Base-by-base conservation (phyloP, 108 stramenopile species). In the Discostella stelligeroides region DNA sequence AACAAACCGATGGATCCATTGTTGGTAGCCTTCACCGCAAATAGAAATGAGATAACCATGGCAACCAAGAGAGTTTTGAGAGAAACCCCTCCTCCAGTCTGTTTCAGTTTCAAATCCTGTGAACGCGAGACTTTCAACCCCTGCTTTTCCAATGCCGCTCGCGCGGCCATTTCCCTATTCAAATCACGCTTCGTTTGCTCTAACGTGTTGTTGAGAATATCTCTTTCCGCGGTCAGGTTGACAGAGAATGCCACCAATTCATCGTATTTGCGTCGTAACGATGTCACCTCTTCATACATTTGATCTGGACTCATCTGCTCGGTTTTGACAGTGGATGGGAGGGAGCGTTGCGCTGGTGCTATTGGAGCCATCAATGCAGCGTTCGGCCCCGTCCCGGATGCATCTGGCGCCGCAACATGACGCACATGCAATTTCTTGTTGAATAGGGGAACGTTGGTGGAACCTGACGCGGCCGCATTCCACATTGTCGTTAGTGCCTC, bases 181-280 rank as follows among this genome's bases (percentile, higher is more conserved):
- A 88, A 89, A 72, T 95, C 94, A 56, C 94, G 78, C 66, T 91
- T 92, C 42, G 94, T 91, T 67, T 95, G 94, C 56, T 95, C 94
- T 46, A 95, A 73, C 30, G 92, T 90, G 58, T 95, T 95, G 78
- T 91, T 93, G 69, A 96, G 87, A 79, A 94, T 89, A 71, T 97
- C 97, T 24, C 97, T 81, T 63, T 97, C 95, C 12, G 95, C 94
- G 13, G 97, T 97, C 73, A 97, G 73, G 50, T 94, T 95, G 24
- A 97, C 95, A 40, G 86, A 89, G 72, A 96, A 97, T 30, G 84
- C 75, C 13, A 97, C 93, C 39, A 97, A 82, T 63, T 97, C 97
- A 68, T 97, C 94, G 61, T 97, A 97, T 74, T 97, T 96, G 50
- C 91, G 86, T 27, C 94, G 88, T 56, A 97, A 74, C 37, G 77